Evolutionary conservation across 345 rosid species (phyloP), one percentile per base, ranked within the genome.

Genomic region (Heritiera fomes): DNA sequence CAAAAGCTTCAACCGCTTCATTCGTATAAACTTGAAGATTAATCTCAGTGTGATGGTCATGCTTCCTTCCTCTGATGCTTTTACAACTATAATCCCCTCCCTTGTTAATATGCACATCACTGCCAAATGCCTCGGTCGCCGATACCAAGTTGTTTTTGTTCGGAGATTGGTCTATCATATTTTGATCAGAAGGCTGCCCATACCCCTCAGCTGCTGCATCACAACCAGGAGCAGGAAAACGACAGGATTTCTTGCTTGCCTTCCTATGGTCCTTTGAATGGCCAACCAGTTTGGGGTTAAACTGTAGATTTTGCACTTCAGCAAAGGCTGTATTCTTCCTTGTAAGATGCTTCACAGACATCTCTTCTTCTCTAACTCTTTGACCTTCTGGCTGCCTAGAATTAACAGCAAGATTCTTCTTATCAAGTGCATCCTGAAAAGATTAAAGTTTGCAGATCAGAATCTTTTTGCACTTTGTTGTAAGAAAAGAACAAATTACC

Each of bases 1-100:
- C 84, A 60, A 89, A 87, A 64, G 86, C 85, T 83, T 92, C 97
- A 28, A 89, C 85, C 4, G 87, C 87, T 82, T 85, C 88, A 52
- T 84, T 87, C 83, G 85, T 84, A 79, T 85, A 78, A 74, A 82
- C 85, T 80, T 82, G 90, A 78, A 82, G 83, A 41, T 87, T 90
- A 67, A 68, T 82, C 85, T 90, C 89, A 14, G 80, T 72, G 41
- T 15, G 74, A 41, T 80, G 74, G 9, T 71, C 73, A 75, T 69
- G 32, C 70, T 47, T 79, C 67, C 7, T 32, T 5, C 47, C 23
- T 28, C 64, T 49, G 38, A 49, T 52, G 52, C 75, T 75, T 75
- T 72, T 77, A 68, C 75, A 58, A 46, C 79, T 71, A 34, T 38
- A 38, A 63, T 61, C 80, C 58, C 75, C 82, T 65, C 59, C 66